Conservation (phyloP, 2,329 filamentous ascomycete species). For the Fusarium circinatum region DNA sequence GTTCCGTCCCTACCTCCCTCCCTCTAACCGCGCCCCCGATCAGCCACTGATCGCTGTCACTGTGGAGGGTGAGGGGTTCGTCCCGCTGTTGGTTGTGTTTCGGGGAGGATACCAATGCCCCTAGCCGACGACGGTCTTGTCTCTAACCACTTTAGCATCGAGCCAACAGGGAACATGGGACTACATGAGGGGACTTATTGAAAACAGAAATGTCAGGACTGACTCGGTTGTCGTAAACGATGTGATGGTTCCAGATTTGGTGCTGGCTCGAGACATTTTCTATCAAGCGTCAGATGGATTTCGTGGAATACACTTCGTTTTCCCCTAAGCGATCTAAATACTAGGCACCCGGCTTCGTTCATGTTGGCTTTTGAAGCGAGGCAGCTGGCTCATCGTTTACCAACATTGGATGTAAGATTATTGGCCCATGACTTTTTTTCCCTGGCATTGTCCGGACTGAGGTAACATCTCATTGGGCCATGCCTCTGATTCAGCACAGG, state of each 20-base stretch:
- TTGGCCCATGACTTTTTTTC: conserved; percentile 14
- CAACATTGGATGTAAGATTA: conserved; percentile 31
- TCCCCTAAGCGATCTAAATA: background rate
- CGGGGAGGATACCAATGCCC: conserved; percentile 38
- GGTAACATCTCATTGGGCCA: conserved; percentile 5
- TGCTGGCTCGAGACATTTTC: background rate
- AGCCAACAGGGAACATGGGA: conserved; percentile 39
- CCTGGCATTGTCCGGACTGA: background rate
- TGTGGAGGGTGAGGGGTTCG: conserved; percentile 31
- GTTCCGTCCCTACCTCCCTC: background rate
- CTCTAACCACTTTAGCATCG: conserved; percentile 36
- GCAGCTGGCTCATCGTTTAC: background rate
- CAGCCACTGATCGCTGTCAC: conserved; percentile 28
- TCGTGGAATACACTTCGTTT: background rate
- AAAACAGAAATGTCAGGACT: background rate
- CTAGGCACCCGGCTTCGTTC: background rate
- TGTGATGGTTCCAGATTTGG: background rate
- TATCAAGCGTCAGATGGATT: background rate
- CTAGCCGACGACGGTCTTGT: conserved; percentile 38
- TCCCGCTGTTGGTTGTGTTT: conserved; percentile 41
- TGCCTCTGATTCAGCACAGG: background rate
- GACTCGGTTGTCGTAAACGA: background rate
- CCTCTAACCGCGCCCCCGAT: conserved; percentile 31
- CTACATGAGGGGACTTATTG: conserved; percentile 9
- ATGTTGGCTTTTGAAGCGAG: background rate